Conservation (phyloP, 2,329 filamentous ascomycete species). For the Pseudocercospora crystallina region DNA sequence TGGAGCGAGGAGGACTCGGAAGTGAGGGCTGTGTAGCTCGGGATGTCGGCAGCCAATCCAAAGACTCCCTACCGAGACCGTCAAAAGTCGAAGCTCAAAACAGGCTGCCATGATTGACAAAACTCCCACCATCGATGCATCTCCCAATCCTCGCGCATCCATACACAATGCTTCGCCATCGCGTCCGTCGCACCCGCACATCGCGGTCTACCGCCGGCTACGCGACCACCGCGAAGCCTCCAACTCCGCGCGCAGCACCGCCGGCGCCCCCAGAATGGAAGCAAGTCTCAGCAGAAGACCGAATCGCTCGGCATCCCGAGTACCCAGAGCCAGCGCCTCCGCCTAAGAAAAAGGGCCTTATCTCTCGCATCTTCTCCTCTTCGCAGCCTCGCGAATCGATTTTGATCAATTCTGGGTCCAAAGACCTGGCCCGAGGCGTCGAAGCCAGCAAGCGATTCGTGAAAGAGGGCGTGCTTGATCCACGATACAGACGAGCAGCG, state of each 20-base stretch:
- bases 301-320: constrained; percentile 5
- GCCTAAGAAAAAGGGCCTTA: constrained; percentile 3
- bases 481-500: constrained; percentile 28
- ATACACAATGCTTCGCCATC: no score
- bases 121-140: no score
- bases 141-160: no score
- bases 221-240: neutral
- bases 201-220: neutral
- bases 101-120: no score
- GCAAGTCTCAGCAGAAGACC: constrained; percentile 2
- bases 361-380: constrained; percentile 12
- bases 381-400: neutral
- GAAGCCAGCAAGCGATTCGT: constrained; percentile 26
- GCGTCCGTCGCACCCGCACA: no score
- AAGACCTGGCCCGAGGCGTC: constrained; percentile 23
- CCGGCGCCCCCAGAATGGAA: constrained; percentile 10
- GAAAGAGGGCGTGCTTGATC: constrained; percentile 27
- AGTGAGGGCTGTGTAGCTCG: no score
- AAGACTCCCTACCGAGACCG: no score
- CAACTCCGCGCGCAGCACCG: neutral
- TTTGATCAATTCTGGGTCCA: neutral
- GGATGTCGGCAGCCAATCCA: no score
- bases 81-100: no score
- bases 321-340: neutral
- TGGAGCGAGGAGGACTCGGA: no score